A percentile compares a stretch with the other conserved stretches of the same genome.
phyloP scores from a whole-genome alignment of 2,329 filamentous ascomycete species.

The Aspergillus jensenii region DNA sequence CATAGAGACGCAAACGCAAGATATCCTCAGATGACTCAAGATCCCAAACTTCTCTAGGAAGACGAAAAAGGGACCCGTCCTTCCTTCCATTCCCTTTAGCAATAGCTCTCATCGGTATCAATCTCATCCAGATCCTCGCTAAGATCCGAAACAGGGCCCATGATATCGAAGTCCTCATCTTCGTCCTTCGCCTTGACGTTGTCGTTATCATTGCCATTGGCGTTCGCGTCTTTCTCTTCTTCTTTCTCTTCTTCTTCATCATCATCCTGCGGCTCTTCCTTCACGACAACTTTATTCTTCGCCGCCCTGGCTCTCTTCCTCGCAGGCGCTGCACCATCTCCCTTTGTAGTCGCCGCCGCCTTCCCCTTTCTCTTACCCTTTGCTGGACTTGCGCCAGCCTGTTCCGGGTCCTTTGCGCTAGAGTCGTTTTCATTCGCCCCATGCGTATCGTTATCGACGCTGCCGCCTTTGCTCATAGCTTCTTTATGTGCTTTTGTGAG shows the following conservation, averaged over 20 bases:
- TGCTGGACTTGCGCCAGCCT: not conserved
- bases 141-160: not conserved
- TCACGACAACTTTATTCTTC: not conserved
- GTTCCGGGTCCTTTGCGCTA: not conserved
- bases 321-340: not conserved
- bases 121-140: not conserved
- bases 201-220: not conserved
- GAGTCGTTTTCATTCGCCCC: not conserved
- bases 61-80: too few species aligned
- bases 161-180: not conserved
- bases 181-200: not conserved
- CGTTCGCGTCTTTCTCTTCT: not conserved
- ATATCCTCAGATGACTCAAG: too few species aligned
- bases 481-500: constrained; percentile 51
- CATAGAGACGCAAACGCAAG: too few species aligned
- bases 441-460: not conserved
- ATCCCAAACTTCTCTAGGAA: too few species aligned
- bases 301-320: not conserved
- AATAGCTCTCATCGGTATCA: not conserved
- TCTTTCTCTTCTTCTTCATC: not conserved
- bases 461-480: not conserved
- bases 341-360: not conserved
- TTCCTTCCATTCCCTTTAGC: too few species aligned
- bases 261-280: not conserved
- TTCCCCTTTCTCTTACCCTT: not conserved